phyloP scores from a whole-genome alignment of 2,329 filamentous ascomycete species.

The Epichloe sylvatica region DNA sequence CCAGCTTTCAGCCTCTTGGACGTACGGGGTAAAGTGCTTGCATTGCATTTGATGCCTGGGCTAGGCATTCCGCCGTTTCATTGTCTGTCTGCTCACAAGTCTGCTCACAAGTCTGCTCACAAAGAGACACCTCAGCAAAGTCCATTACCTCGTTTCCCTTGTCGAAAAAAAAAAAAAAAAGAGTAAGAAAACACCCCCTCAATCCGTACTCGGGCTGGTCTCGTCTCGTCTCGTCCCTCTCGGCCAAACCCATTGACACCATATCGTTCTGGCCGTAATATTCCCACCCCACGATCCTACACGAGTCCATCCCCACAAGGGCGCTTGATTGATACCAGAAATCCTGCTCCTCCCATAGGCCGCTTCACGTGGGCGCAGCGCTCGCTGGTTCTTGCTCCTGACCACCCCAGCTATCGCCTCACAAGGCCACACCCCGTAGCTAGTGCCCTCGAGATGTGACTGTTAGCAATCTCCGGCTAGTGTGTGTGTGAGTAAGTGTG shows the following conservation, averaged over 20 bases:
- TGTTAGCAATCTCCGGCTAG: not conserved
- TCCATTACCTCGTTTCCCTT: no score
- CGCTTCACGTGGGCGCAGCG: conserved; percentile 6
- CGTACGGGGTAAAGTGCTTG: no score
- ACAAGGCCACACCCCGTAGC: not conserved
- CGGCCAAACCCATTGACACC: not conserved
- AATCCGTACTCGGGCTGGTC: no score
- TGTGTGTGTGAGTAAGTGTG: not conserved
- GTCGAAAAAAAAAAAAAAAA: no score
- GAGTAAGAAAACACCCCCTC: no score
- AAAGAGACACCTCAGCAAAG: no score
- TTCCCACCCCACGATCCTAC: not conserved
- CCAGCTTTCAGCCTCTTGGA: no score
- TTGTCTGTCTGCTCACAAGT: no score
- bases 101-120: no score
- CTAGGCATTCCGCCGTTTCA: no score
- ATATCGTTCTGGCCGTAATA: not conserved
- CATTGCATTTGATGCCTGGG: no score
- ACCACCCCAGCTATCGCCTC: conserved; percentile 4
- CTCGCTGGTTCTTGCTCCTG: not conserved
- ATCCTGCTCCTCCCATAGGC: not conserved
- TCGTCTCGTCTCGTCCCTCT: not conserved
- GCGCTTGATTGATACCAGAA: not conserved
- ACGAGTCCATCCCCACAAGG: not conserved
- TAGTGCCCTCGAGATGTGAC: conserved; percentile 3